A percentile compares a stretch with the other conserved stretches of the same genome.
These are phyloP conservation scores for Iberis pinnata DNA, from an alignment of 345 rosid genomes.

Conservation along the genomic window DNA sequence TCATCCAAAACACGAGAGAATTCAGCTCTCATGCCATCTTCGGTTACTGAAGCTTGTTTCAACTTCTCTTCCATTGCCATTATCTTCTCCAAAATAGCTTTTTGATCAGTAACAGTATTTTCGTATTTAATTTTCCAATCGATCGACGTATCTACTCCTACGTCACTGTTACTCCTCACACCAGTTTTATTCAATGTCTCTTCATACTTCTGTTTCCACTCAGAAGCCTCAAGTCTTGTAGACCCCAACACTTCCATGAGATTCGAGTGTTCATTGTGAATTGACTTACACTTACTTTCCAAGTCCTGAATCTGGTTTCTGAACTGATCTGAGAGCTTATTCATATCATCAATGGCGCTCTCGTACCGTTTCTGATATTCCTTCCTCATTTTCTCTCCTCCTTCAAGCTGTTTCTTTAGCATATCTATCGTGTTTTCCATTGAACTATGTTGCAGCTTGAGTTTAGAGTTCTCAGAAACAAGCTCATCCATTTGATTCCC, in stretches of 20 bases:
- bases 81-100: slow-evolving; percentile 30
- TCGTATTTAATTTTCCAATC: slow-evolving; percentile 43
- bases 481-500: slow-evolving; percentile 38
- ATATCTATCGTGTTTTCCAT: slow-evolving; percentile 33
- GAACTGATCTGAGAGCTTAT: slow-evolving; percentile 38
- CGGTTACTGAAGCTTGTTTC: slow-evolving; percentile 22
- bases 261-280: slow-evolving; percentile 36
- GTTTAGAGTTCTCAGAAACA: slow-evolving; percentile 39
- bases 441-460: slow-evolving; percentile 30
- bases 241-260: slow-evolving; percentile 36
- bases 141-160: slow-evolving; percentile 11
- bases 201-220: slow-evolving; percentile 40
- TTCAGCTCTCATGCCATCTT: slow-evolving; percentile 28
- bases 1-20: slow-evolving; percentile 31
- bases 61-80: slow-evolving; percentile 23
- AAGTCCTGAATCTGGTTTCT: slow-evolving; percentile 32
- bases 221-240: slow-evolving; percentile 37
- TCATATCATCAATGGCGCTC: slow-evolving; percentile 39
- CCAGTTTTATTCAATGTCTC: slow-evolving; percentile 29
- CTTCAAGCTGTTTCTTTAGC: slow-evolving; percentile 41
- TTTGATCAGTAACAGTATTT: slow-evolving; percentile 28
- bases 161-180: slow-evolving; percentile 4
- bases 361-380: slow-evolving; percentile 37
- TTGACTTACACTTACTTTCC: slow-evolving; percentile 30
- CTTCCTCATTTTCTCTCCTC: slow-evolving; percentile 35